A percentile compares a stretch with the other conserved stretches of the same genome.
Conservation (phyloP, 2,329 filamentous ascomycete species). For the Penicillium sp. region DNA sequence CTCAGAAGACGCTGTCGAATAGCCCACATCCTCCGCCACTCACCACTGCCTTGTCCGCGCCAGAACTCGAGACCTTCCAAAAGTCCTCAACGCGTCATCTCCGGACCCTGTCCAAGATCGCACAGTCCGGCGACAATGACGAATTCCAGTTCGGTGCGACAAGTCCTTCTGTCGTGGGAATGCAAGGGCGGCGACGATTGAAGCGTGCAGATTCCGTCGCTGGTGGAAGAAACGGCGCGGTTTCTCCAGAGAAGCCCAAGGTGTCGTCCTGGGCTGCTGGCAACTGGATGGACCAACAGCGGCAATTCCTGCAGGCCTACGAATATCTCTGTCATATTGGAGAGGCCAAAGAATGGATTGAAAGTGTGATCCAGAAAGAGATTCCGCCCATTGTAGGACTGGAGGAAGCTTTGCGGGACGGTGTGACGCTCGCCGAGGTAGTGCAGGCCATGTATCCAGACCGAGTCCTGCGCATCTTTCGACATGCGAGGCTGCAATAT, state of each 20-base stretch:
- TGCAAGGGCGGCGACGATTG: constrained; percentile 79
- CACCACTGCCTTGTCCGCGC: constrained; percentile 58
- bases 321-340: constrained; percentile 99
- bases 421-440: constrained; percentile 90
- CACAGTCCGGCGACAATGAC: constrained; percentile 71
- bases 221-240: constrained; percentile 50
- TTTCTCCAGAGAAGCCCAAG: constrained; percentile 52
- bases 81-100: constrained; percentile 90
- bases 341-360: constrained; percentile 99
- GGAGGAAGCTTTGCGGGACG: constrained; percentile 88
- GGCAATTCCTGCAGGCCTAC: constrained; percentile 94
- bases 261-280: constrained; percentile 75
- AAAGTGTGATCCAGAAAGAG: constrained; percentile 79
- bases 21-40: constrained; percentile 35
- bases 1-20: constrained; percentile 33
- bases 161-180: constrained; percentile 81
- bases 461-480: constrained; percentile 78
- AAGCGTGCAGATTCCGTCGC: constrained; percentile 66
- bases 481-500: constrained; percentile 81
- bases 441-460: constrained; percentile 85
- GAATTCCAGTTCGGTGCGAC: constrained; percentile 78
- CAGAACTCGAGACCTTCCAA: constrained; percentile 79
- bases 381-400: constrained; percentile 92
- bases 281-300: constrained; percentile 99
- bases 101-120: constrained; percentile 80